Percentiles rank a stretch among this genome's conserved stretches.
These are phyloP conservation scores for Taiwanofungus camphoratus DNA, from an alignment of 1,284 basidiomycete species.

Conservation along the genomic window DNA sequence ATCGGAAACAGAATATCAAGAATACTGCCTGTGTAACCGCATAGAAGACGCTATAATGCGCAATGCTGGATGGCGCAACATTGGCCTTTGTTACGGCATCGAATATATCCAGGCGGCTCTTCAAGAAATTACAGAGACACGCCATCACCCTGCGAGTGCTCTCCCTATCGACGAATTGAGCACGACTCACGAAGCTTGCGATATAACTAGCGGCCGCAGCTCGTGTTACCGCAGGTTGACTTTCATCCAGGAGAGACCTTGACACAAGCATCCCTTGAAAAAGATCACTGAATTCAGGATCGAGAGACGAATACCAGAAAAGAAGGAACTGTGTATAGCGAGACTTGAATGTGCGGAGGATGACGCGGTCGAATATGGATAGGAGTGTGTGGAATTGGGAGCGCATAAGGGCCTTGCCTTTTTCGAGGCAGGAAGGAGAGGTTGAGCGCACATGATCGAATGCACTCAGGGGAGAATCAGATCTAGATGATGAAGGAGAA, in stretches of 20 bases:
- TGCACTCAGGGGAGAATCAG: slow-evolving; percentile 13
- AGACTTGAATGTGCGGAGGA: slow-evolving; percentile 94
- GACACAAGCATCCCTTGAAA: slow-evolving; percentile 92
- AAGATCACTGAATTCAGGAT: slow-evolving; percentile 85
- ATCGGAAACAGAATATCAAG: slow-evolving; percentile 97
- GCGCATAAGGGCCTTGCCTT: slow-evolving; percentile 35
- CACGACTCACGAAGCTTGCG: slow-evolving; percentile 89
- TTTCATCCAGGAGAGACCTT: slow-evolving; percentile 69
- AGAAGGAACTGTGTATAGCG: slow-evolving; percentile 96
- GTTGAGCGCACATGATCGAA: slow-evolving; percentile 15
- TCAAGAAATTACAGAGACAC: slow-evolving; percentile 82
- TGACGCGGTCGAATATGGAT: slow-evolving; percentile 88
- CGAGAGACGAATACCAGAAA: slow-evolving; percentile 92
- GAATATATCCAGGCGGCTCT: slow-evolving; percentile 66
- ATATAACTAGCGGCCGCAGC: slow-evolving; percentile 91
- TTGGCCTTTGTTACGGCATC: slow-evolving; percentile 45
- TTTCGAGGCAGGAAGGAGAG: slow-evolving; percentile 25
- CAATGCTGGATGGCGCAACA: slow-evolving; percentile 32
- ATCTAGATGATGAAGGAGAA: slow-evolving; percentile 23
- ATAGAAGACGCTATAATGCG: slow-evolving; percentile 81
- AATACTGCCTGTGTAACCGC: slow-evolving; percentile 92
- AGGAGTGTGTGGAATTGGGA: slow-evolving; percentile 84
- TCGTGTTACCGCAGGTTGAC: slow-evolving; percentile 68
- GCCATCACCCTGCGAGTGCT: slow-evolving; percentile 74
- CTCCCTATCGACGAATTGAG: slow-evolving; percentile 77